These are phyloP conservation scores for Closterium sp. DNA, from an alignment of 139 green algal genomes.

Conservation along the genomic window DNA sequence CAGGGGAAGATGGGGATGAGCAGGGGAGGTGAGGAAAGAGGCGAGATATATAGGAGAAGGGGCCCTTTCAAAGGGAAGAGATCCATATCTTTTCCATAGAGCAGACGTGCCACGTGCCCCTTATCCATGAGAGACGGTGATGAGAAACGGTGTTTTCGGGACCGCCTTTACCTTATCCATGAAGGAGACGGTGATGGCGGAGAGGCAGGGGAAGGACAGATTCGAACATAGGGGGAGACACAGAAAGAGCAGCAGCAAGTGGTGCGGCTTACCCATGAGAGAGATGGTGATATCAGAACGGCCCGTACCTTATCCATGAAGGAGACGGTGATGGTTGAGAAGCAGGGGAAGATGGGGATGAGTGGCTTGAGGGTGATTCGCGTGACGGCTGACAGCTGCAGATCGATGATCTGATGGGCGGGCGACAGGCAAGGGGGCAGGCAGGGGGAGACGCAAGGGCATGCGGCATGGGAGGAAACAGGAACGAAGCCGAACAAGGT, in stretches of 20 bases:
- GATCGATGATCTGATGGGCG: not conserved
- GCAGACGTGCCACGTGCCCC: no score
- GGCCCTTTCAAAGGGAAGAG: no score
- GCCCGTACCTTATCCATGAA: not conserved
- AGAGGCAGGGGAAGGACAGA: not conserved
- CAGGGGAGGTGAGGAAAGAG: no score
- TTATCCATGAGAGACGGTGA: no score
- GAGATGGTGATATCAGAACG: not conserved
- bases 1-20: not conserved
- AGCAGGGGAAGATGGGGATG: slow-evolving; percentile 33
- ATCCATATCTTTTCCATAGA: no score
- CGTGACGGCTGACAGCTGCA: not conserved
- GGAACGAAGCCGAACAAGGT: no score
- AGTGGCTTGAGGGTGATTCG: slow-evolving; percentile 44
- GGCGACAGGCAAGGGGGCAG: not conserved
- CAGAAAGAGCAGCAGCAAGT: not conserved
- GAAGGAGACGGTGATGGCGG: slow-evolving; percentile 36
- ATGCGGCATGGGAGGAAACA: not conserved
- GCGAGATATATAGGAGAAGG: no score
- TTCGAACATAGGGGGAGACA: not conserved
- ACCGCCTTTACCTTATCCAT: slow-evolving; percentile 37
- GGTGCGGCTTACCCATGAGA: not conserved
- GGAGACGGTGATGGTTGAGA: not conserved
- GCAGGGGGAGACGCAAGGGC: not conserved
- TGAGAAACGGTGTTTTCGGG: not conserved